Percentiles rank a stretch among this genome's conserved stretches.
phyloP scores from a whole-genome alignment of 1,284 basidiomycete species.

The Psilocybe mexicana region DNA sequence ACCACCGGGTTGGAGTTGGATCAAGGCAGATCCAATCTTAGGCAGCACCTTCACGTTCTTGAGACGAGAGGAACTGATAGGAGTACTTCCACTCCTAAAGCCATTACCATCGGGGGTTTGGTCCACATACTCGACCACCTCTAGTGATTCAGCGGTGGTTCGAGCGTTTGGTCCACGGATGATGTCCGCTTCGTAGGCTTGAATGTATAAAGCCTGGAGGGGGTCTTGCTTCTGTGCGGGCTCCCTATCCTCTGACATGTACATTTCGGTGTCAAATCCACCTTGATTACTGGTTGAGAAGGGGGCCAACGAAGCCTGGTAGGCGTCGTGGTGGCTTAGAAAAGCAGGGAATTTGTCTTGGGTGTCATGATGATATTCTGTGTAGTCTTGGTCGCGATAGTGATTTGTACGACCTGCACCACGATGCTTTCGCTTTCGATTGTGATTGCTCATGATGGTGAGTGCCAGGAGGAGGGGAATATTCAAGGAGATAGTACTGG shows the following conservation, averaged over 20 bases:
- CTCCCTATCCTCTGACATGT: neutral
- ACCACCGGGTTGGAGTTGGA: slow-evolving; percentile 28
- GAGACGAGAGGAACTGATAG: too few relatives aligned
- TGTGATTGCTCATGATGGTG: slow-evolving; percentile 12
- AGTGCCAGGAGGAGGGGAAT: too few relatives aligned
- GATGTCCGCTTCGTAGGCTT: slow-evolving; percentile 70
- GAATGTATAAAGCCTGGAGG: slow-evolving; percentile 48
- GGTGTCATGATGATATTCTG: neutral
- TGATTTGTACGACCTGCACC: neutral
- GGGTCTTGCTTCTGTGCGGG: slow-evolving; percentile 15
- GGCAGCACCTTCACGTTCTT: slow-evolving; percentile 4
- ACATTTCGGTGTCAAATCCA: neutral
- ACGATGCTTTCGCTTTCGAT: slow-evolving; percentile 27
- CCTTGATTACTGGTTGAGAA: neutral
- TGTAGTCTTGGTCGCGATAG: slow-evolving; percentile 2
- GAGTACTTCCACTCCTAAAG: neutral
- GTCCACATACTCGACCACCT: slow-evolving; percentile 32
- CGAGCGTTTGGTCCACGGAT: slow-evolving; percentile 47
- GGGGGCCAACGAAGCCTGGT: neutral
- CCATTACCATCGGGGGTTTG: neutral
- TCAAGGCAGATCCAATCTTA: slow-evolving; percentile 35
- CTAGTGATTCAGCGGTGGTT: slow-evolving; percentile 47
- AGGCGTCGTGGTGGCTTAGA: slow-evolving; percentile 16
- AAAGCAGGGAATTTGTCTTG: slow-evolving; percentile 6
- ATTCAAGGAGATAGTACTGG: too few relatives aligned